Base-by-base conservation (phyloP, 306 rosid species). In the Cucumis cinereus region DNA sequence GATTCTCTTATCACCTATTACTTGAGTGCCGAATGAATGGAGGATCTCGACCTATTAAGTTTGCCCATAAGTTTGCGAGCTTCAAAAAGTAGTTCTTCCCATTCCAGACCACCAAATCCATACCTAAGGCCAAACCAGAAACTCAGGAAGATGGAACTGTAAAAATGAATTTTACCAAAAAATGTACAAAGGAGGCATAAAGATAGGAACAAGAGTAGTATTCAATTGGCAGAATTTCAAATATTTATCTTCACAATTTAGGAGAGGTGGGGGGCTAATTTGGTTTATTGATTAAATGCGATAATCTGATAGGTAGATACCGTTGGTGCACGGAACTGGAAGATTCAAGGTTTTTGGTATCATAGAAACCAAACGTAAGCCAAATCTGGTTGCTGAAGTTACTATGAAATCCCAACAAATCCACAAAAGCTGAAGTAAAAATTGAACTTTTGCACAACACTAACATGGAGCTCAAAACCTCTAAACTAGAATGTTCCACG, bases 51-150 rank as follows among this genome's bases (percentile, higher is more conserved):
- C 89, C 83, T 71, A 94, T 78, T 69, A 85, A 86, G 88, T 94
- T 94, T 55, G 83, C 73, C 98, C 98, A 94, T 84, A 94, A 76
- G 84, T 94, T 91, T 6, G 94, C 96, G 3, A 94, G 87, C 33
- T 78, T 84, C 77, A 94, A 74, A 17, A 89, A 83, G 89, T 76
- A 91, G 77, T 75, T 81, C 82, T 87, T 79, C 76, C 89, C 95
- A 35, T 90, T 89, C 98, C 97, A 94, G 75, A 79, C 75, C 75
- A 84, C 90, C 84, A 86, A 82, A 77, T 86, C 81, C 80, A 91
- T 69, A 41, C 97, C 98, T 94, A 89, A 62, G 47, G 38, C 86
- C 81, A 7, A 22, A 50, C 14, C 45, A 50, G 30, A 28, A 71
- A 49, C 15, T 71, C 60, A 71, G 59, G 13, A 43, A 28, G 9